A percentile compares a stretch with the other conserved stretches of the same genome.
Conservation (phyloP, 192 early-diverging fungal species). For the Dimargaris xerosporica region DNA sequence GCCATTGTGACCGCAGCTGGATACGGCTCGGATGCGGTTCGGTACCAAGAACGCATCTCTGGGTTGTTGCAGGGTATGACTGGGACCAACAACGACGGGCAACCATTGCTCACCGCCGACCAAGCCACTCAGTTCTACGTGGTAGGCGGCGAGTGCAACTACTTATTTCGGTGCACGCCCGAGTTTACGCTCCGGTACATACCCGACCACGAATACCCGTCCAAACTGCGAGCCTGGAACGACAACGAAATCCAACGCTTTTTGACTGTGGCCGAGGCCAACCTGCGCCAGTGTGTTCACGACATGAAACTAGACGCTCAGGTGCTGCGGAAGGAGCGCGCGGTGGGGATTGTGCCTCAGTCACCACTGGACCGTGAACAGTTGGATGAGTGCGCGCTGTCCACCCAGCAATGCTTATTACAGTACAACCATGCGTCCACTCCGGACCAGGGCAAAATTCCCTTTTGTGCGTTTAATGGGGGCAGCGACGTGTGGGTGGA, state of each 20-base stretch:
- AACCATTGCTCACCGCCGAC: slow-evolving; percentile 22
- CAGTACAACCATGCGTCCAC: slow-evolving; percentile 36
- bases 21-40: slow-evolving; percentile 48
- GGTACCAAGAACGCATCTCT: slow-evolving; percentile 63
- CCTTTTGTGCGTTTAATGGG: slow-evolving; percentile 90
- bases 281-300: slow-evolving; percentile 37
- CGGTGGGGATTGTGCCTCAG: slow-evolving; percentile 53
- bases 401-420: slow-evolving; percentile 46
- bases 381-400: slow-evolving; percentile 74
- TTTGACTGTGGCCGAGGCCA: slow-evolving; percentile 60
- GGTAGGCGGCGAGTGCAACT: slow-evolving; percentile 84
- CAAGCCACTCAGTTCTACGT: slow-evolving; percentile 56
- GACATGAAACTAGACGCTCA: slow-evolving; percentile 51
- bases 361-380: slow-evolving; percentile 57
- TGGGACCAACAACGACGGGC: slow-evolving; percentile 4
- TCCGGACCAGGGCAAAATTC: slow-evolving; percentile 40
- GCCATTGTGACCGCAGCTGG: slow-evolving; percentile 89
- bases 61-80: slow-evolving; percentile 58
- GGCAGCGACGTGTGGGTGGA: slow-evolving; percentile 86
- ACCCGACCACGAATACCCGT: slow-evolving; percentile 27
- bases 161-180: slow-evolving; percentile 56
- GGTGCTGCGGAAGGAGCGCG: slow-evolving; percentile 62
- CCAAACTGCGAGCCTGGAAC: slow-evolving; percentile 33
- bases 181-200: slow-evolving; percentile 49
- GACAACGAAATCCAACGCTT: slow-evolving; percentile 36